Evolutionary conservation across 352 stramenopile genomes (phyloP).

Genomic region (Phytophthora brassicae): DNA sequence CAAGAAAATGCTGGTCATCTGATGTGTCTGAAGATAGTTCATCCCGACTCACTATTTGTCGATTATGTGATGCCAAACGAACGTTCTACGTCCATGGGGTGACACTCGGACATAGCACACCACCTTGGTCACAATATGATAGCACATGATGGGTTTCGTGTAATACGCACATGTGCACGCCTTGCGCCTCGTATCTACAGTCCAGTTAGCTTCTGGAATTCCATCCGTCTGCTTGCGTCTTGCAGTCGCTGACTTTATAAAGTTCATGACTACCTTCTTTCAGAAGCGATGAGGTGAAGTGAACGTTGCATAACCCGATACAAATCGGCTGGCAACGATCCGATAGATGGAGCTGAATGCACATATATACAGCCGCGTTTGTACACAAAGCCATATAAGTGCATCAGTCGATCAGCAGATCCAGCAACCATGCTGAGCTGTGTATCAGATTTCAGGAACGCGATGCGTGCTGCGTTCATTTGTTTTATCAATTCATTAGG

Average conservation of each 20-base stretch:
- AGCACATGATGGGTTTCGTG: too few species aligned
- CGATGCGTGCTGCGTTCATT: background rate
- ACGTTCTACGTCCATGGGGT: too few species aligned
- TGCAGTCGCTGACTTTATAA: background rate
- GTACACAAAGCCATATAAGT: background rate
- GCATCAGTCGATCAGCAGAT: background rate
- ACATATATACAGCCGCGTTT: background rate
- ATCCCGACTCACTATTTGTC: too few species aligned
- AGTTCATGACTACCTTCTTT: background rate
- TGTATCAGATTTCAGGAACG: background rate
- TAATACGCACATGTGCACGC: background rate
- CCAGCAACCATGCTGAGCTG: background rate
- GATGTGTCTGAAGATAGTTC: too few species aligned
- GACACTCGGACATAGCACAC: too few species aligned
- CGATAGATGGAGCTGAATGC: background rate
- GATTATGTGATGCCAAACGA: too few species aligned
- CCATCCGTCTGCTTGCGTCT: slow-evolving; percentile 5
- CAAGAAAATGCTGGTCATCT: too few species aligned
- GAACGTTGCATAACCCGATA: background rate
- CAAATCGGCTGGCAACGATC: background rate
- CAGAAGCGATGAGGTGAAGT: background rate
- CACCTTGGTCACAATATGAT: too few species aligned
- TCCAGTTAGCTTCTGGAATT: background rate
- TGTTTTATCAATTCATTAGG: background rate
- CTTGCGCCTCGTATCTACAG: background rate